phyloP scores from a whole-genome alignment of 306 rosid genomes.

The Adenanthera pavonina region DNA sequence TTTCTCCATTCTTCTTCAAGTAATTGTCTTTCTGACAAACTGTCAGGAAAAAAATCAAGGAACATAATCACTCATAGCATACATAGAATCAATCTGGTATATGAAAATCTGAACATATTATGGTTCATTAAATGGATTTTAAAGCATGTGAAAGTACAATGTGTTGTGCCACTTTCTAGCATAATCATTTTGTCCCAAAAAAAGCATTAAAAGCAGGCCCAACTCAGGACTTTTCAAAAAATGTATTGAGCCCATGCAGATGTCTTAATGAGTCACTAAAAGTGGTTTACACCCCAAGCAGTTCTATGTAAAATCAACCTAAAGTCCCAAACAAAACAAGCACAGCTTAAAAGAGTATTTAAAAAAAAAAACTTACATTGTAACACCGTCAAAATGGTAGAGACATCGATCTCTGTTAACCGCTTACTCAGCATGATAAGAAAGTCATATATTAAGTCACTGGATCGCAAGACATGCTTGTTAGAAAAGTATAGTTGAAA shows the following conservation, averaged over 20 bases:
- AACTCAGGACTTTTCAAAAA: not conserved
- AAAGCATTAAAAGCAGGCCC: not conserved
- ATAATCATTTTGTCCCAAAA: not conserved
- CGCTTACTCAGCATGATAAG: constrained; percentile 74
- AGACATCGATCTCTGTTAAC: constrained; percentile 78
- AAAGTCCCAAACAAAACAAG: constrained; percentile 34
- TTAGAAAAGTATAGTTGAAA: constrained; percentile 38
- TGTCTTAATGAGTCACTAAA: not conserved
- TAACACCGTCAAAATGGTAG: constrained; percentile 74
- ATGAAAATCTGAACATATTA: not conserved
- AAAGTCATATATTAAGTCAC: constrained; percentile 88
- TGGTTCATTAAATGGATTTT: not conserved
- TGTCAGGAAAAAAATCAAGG: not conserved
- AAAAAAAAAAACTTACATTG: constrained; percentile 64
- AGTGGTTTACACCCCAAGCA: not conserved
- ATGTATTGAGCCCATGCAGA: not conserved
- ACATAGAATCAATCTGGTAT: not conserved
- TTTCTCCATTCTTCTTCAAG: not conserved
- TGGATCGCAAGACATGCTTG: constrained; percentile 50
- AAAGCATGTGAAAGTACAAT: not conserved
- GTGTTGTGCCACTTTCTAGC: not conserved
- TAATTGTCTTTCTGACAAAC: not conserved
- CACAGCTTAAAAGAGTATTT: constrained; percentile 2
- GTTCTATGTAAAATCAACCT: constrained; percentile 21
- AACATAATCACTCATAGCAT: not conserved